Base-by-base conservation (phyloP, 768 basidiomycete species). In the Lactarius indigo region DNA sequence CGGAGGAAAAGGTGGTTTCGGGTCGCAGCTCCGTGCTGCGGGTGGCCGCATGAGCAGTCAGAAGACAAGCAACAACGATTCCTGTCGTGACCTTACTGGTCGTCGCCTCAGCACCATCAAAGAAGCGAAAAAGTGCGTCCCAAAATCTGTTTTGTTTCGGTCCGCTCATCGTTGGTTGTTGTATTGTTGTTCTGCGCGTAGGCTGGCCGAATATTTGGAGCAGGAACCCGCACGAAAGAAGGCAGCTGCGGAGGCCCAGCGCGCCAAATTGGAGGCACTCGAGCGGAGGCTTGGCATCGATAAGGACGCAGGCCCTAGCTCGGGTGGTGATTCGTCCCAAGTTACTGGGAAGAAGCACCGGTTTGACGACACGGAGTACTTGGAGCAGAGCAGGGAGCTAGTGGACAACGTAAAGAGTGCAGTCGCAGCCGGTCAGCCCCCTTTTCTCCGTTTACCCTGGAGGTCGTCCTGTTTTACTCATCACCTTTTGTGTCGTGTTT, bases 1-100 rank as follows among this genome's bases (percentile, higher is more conserved):
- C 3, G 96, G 96, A 58, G 97, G 97, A 23, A 99, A 98, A 78
- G 96, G 97, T 75, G 97, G 96, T 39, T 98, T 99, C 73, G 97
- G 97, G 4, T 92, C 91, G 20, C 95, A 98, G 80, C 82, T 99
- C 70, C 85, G 97, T 76, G 96, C 97, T 0, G 96, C 96, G 17
- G 97, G 97, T 70, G 96, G 97, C 15, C 85, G 96, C 37, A 99
- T 99, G 97, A 93, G 91, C 74, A 91, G 89, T 71, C 93, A 95
- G 80, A 94, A 94, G 81, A 94, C 94, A 28, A 95, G 83, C 76
- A 96, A 95, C 76, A 95, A 95, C 69, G 96, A 98, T 75, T 92
- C 92, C 9, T 97, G 95, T 75, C 80, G 97, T 57, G 97, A 98
- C 74, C 82, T 99, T 42, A 94, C 84, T 65, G 96, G 96, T 1